Evolutionary conservation across 1,139 yeast species (phyloP).

Genomic region (Lodderomyces oxycetoniae): DNA sequence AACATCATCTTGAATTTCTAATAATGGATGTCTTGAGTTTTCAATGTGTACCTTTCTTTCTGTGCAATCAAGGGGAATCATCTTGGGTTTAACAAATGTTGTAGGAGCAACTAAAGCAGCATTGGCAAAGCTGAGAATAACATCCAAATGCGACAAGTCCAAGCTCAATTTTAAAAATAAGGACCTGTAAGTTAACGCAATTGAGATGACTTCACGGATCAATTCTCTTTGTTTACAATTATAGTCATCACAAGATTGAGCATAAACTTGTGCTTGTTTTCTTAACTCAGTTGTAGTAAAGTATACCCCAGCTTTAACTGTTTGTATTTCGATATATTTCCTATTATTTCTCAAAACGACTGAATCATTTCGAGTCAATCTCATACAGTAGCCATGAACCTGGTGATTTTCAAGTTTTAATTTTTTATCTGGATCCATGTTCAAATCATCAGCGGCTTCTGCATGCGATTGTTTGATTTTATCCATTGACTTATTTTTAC

Average conservation of each 20-base stretch:
- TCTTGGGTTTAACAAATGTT: slow-evolving; percentile 69
- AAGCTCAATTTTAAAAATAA: slow-evolving; percentile 65
- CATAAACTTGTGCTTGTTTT: slow-evolving; percentile 55
- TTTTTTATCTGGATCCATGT: slow-evolving; percentile 80
- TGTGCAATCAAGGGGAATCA: slow-evolving; percentile 35
- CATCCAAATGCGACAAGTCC: slow-evolving; percentile 73
- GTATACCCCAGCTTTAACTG: slow-evolving; percentile 91
- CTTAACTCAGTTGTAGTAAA: slow-evolving; percentile 71
- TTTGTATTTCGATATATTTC: slow-evolving; percentile 72
- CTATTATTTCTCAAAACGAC: slow-evolving; percentile 62
- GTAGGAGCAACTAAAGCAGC: slow-evolving; percentile 79
- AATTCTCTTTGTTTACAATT: slow-evolving; percentile 69
- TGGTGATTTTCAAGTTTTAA: slow-evolving; percentile 83
- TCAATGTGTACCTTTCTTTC: slow-evolving; percentile 53
- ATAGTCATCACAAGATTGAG: slow-evolving; percentile 60
- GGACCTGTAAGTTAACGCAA: slow-evolving; percentile 75
- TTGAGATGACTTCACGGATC: slow-evolving; percentile 75
- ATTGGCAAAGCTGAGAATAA: slow-evolving; percentile 79
- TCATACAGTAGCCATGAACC: slow-evolving; percentile 88
- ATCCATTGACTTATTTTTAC: slow-evolving; percentile 51
- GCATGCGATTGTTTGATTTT: slow-evolving; percentile 59
- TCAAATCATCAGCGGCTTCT: slow-evolving; percentile 67
- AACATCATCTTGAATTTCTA: slow-evolving; percentile 87
- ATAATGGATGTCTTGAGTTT: slow-evolving; percentile 88
- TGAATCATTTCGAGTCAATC: slow-evolving; percentile 88